Conservation (phyloP, 805 yeast genomes). For the Metschnikowia chrysomelidarum region DNA sequence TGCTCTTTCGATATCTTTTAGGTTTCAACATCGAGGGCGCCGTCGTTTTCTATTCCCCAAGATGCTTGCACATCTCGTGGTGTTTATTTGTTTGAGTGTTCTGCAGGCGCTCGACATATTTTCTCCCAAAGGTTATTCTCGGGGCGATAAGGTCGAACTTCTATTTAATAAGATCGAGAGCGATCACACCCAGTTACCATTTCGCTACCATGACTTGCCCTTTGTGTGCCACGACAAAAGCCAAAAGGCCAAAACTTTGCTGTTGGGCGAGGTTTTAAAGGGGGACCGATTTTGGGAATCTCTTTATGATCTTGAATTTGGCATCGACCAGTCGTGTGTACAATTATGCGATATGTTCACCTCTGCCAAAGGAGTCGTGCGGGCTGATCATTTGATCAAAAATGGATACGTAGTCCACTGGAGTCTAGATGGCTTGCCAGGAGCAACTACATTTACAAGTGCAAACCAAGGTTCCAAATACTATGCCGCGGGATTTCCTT, state of each 20-base stretch:
- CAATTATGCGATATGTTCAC: conserved; percentile 68
- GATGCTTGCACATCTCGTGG: conserved; percentile 11
- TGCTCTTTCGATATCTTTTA: too few relatives aligned
- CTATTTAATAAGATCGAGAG: conserved; percentile 78
- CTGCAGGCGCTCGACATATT: conserved; percentile 20
- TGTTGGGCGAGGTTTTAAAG: conserved; percentile 71
- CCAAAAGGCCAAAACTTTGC: conserved; percentile 52
- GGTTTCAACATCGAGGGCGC: not conserved
- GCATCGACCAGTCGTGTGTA: conserved; percentile 62
- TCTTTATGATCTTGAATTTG: conserved; percentile 63
- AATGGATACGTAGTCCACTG: conserved; percentile 79
- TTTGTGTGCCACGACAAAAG: conserved; percentile 72
- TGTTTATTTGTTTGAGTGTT: conserved; percentile 6
- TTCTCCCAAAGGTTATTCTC: conserved; percentile 36
- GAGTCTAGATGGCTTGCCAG: conserved; percentile 81
- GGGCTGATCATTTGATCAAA: conserved; percentile 61
- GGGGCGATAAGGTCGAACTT: conserved; percentile 64
- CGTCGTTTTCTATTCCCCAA: not conserved
- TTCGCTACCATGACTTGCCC: conserved; percentile 71
- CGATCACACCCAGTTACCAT: conserved; percentile 73
- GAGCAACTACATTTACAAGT: conserved; percentile 76
- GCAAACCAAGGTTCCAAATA: conserved; percentile 59
- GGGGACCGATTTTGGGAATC: conserved; percentile 82
- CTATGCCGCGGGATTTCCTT: conserved; percentile 83
- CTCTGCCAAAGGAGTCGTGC: conserved; percentile 45